These are phyloP conservation scores for Colletotrichum karsti DNA, from an alignment of 2,329 filamentous ascomycete species.

Conservation along the genomic window DNA sequence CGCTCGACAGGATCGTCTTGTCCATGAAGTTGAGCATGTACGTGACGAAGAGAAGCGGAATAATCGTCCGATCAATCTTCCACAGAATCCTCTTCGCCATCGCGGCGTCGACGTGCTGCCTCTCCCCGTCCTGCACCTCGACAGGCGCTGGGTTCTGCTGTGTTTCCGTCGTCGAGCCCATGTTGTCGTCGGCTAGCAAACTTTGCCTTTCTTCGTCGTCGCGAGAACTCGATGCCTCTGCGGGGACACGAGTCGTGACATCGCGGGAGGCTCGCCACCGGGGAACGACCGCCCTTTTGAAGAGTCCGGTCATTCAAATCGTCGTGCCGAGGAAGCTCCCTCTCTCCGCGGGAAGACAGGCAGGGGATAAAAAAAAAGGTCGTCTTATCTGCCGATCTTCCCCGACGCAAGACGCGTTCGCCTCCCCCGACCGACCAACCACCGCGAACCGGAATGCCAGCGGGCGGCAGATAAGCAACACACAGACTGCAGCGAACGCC, in stretches of 20 bases:
- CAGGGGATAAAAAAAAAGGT: not conserved
- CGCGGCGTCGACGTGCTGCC: constrained; percentile 29
- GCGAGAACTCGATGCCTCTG: not conserved
- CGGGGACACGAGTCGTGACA: not conserved
- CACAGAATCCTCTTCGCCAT: constrained; percentile 50
- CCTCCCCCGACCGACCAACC: not conserved
- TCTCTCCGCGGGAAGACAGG: constrained; percentile 13
- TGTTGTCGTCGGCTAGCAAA: constrained; percentile 12
- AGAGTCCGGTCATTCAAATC: not conserved
- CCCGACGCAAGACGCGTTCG: not conserved
- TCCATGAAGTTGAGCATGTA: constrained; percentile 71
- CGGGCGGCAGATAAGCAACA: constrained; percentile 11
- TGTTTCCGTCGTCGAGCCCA: constrained; percentile 11
- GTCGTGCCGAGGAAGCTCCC: not conserved
- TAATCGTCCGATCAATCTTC: constrained; percentile 64
- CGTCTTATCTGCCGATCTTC: constrained; percentile 22
- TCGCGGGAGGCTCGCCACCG: not conserved
- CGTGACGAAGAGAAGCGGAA: constrained; percentile 64
- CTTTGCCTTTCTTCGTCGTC: constrained; percentile 8
- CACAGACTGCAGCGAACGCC: not conserved
- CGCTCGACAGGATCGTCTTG: constrained; percentile 65
- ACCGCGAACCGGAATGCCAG: not conserved
- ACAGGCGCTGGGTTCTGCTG: constrained; percentile 5
- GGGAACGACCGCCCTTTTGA: constrained; percentile 17
- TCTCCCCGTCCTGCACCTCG: constrained; percentile 5